phyloP scores from a whole-genome alignment of 805 yeast species.

The Pichia rugopelliculosa region DNA sequence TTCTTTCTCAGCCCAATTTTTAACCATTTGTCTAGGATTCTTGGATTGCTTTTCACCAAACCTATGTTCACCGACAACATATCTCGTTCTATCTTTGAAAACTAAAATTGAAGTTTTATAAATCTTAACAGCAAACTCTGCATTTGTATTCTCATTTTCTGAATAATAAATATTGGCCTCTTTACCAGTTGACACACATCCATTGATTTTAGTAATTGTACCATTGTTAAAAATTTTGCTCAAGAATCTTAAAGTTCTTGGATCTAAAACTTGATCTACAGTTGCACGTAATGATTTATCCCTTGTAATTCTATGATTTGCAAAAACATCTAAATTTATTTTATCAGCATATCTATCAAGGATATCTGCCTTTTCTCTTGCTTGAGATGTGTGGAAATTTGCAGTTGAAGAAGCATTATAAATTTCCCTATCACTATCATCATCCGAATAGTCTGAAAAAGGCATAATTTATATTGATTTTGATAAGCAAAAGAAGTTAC shows the following conservation, averaged over 20 bases:
- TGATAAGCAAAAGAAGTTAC: no score
- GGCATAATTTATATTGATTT: neutral
- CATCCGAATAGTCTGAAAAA: slow-evolving; percentile 8
- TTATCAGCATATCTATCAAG: slow-evolving; percentile 56
- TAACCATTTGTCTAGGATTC: slow-evolving; percentile 95
- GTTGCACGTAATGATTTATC: slow-evolving; percentile 95
- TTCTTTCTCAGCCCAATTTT: slow-evolving; percentile 98
- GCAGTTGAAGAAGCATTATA: neutral
- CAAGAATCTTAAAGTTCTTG: slow-evolving; percentile 80
- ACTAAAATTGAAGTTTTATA: slow-evolving; percentile 94
- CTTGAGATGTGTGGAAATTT: slow-evolving; percentile 7
- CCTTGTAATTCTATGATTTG: slow-evolving; percentile 52
- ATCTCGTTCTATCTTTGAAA: slow-evolving; percentile 94
- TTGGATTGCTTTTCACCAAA: slow-evolving; percentile 80
- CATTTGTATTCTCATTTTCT: slow-evolving; percentile 34
- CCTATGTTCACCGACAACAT: slow-evolving; percentile 92
- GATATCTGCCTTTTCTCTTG: slow-evolving; percentile 39
- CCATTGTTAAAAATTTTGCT: slow-evolving; percentile 79
- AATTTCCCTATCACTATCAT: neutral
- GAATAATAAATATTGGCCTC: slow-evolving; percentile 99
- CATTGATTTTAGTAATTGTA: slow-evolving; percentile 76
- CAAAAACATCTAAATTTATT: slow-evolving; percentile 56
- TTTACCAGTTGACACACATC: slow-evolving; percentile 93
- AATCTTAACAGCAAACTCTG: slow-evolving; percentile 82
- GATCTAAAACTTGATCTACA: slow-evolving; percentile 93